Base-by-base conservation (phyloP, 2,329 filamentous ascomycete genomes). In the Hymenoscyphus fructigenus region DNA sequence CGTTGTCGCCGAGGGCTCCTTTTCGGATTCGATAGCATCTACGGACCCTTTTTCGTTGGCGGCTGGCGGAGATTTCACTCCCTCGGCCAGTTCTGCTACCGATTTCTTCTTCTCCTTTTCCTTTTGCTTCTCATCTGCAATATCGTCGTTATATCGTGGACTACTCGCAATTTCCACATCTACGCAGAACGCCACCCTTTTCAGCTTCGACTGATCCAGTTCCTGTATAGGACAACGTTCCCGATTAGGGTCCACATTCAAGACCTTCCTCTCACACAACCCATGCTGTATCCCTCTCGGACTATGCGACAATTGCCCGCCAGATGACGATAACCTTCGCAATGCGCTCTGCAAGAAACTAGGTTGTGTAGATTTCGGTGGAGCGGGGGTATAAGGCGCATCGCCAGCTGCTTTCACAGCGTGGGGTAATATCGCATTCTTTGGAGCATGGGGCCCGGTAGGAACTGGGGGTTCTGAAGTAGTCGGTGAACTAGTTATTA, bases 161-260 rank as follows among this genome's bases (percentile, higher is more conserved):
- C 92, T 88, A 0, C 93, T 92, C 2, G 94, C 94, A 74, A 99
- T 96, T 77, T 99, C 95, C 4, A 99, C 93, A 74, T 99, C 95
- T 2, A 99, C 95, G 71, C 92, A 97, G 74, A 99, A 99, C 0
- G 94, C 91, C 0, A 99, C 95, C 61, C 93, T 87, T 62, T 92
- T 86, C 66, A 99, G 78, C 76, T 95, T 97, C 59, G 87, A 86
- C 72, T 89, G 87, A 69, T 93, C 88, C 57, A 99, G 81, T 70
- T 96, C 93, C 4, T 86, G 81, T 34, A 98, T 87, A 28, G 86
- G 84, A 76, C 92, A 96, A 68, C 95, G 83, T 74, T 94, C 88
- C 53, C 95, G 86, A 70, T 89, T 84, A 9, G 81, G 87, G 75
- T 98, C 92, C 56, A 97, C 83, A 74, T 99, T 99, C 80, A 98